Base-by-base conservation (phyloP, 2,329 filamentous ascomycete species). In the Fusarium beomiforme region DNA sequence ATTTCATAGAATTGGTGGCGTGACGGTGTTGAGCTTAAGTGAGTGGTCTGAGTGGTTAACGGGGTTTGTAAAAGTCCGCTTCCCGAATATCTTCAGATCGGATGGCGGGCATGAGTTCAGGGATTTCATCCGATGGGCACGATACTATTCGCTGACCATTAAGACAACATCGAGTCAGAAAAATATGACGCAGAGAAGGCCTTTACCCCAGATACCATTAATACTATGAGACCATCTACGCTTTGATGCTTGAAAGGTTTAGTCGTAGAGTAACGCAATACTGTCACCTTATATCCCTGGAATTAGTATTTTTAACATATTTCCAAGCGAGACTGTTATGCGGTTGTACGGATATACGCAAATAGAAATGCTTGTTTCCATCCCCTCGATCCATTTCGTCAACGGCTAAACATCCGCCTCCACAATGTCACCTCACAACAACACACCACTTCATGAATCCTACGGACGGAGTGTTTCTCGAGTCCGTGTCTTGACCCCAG, bases 401-500 rank as follows among this genome's bases (percentile, higher is more conserved):
- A 36, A 21, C 46, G 55, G 55, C 34, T 54, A 59, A 54, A 26
- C 41, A 39, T 21, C n/a, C 34, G n/a, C 17, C 54, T 36, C 60
- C 60, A 10, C 41, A 59, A 36, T 49, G 24, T 59, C 51, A 46
- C 43, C 24, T 57, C 31, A 36, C 37, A 24, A 11, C 39, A 51
- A 11, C 50, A 57, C 50, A 63, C 37, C 67, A 69, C 60, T 36
- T 46, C 49, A 17, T 5, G 46, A 31, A 49, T 66, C 41, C 34
- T 36, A 46, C 63, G 44, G 39, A n/a, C 60, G 63, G 49, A 39
- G 24, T 60, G 12, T 54, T 16, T 46, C 3, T 13, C 37, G 21
- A 70, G 26, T 55, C 67, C 67, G 67, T 47, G 29, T 36, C 21
- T 67, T 59, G 59, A 65, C 46, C 60, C 54, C 67, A 47, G 54